Evolutionary conservation across 495 filamentous ascomycete species (phyloP), one percentile per base, ranked within the genome.

Genomic region (Aspergillus taichungensis): DNA sequence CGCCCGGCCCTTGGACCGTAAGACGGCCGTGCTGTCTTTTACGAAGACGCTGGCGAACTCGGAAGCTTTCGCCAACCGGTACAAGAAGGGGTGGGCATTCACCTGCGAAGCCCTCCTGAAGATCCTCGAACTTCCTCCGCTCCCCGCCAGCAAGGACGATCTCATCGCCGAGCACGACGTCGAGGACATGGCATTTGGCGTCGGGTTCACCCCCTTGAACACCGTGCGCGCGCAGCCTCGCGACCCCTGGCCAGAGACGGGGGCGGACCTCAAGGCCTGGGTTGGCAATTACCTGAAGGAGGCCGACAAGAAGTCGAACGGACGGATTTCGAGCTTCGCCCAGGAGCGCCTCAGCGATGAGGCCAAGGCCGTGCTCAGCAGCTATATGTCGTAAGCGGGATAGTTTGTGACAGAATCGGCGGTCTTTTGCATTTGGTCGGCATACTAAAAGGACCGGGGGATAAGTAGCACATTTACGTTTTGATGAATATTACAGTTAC

Each of bases 131-230:
- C 87, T 91, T 63, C 85, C 89, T 6, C 89, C 91, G 5, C 70
- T 84, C 43, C 82, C 87, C 6, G 66, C 77, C 8, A 61, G 77
- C 37, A 75, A 78, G 38, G 89, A 95, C 47, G 88, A 94, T 43
- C 59, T 83, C 14, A 79, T 90, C 51, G 73, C 76, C 11, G 89
- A 94, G 55, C 81, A 84, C 8, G 92, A 97, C 53, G 83, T 92
- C 37, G 92, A 98, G 51, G 91, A 98, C 60, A 79, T 95, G 57
- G 81, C 85, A 40, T 99, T 97, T 54, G 94, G 91, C 8, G 80
- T 94, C 35, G 88, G 88, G 1, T 99, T 94, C 66, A 96, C 92
- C 1, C 78, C 84, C 34, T 74, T 99, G 45, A 90, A 86, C 60
- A 96, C 92, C 1, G 88, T 90, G 63, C 85, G 83, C 60, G 77